phyloP scores from a whole-genome alignment of 352 stramenopile genomes.

The Phytophthora sp. region DNA sequence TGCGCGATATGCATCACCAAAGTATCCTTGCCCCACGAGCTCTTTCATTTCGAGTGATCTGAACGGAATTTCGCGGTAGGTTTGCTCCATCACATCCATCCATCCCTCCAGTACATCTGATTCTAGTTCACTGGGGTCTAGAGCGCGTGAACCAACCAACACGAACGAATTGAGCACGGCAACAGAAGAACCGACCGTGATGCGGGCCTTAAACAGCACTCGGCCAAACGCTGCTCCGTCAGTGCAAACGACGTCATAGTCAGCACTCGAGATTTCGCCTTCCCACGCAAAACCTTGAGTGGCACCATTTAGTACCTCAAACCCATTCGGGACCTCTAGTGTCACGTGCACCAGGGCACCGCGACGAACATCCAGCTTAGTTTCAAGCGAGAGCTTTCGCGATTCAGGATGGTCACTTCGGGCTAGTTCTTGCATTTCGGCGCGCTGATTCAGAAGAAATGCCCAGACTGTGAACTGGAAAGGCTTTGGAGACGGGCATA shows the following conservation, averaged over 20 bases:
- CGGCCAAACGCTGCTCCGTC: constrained; percentile 54
- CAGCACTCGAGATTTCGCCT: constrained; percentile 66
- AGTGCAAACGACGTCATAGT: constrained; percentile 69
- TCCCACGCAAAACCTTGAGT: constrained; percentile 78
- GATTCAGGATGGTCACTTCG: constrained; percentile 41
- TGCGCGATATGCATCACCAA: constrained; percentile 79
- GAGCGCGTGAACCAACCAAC: constrained; percentile 47
- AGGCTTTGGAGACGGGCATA: constrained; percentile 60
- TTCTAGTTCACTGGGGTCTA: constrained; percentile 52
- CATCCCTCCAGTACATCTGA: constrained; percentile 59
- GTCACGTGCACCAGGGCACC: constrained; percentile 79
- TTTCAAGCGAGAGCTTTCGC: constrained; percentile 58
- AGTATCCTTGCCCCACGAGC: constrained; percentile 77
- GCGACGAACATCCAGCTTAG: constrained; percentile 72
- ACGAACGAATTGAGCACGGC: constrained; percentile 77
- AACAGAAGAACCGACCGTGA: constrained; percentile 75
- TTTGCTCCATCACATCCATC: constrained; percentile 78
- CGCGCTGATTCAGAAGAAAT: constrained; percentile 72
- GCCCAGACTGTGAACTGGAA: constrained; percentile 81
- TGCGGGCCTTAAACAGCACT: constrained; percentile 75
- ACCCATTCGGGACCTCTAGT: constrained; percentile 66
- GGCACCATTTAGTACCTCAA: constrained; percentile 61
- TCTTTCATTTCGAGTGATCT: constrained; percentile 70
- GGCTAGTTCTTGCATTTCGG: constrained; percentile 70
- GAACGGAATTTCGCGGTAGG: constrained; percentile 81